A percentile compares a stretch with the other conserved stretches of the same genome.
Evolutionary conservation across 169 alveolate species (phyloP).

Genomic region (Eimeria necatrix): DNA sequence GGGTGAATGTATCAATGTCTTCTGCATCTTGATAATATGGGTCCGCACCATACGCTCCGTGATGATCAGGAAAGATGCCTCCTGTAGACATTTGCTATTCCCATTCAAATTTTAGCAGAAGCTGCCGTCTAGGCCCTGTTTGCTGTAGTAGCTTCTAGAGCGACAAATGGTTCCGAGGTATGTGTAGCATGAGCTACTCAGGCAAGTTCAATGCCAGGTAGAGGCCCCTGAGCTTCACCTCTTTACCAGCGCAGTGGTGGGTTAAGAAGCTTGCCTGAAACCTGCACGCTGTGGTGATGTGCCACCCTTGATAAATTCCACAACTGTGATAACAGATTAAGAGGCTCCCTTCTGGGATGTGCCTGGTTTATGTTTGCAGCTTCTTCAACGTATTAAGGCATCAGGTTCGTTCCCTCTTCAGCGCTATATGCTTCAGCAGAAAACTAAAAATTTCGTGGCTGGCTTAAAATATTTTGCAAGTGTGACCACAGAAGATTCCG

Average conservation of each 20-base stretch:
- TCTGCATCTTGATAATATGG: slow-evolving; percentile 8
- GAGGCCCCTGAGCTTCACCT: neutral
- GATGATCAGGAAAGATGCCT: neutral
- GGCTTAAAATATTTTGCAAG: slow-evolving; percentile 22
- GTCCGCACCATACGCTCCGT: slow-evolving; percentile 7
- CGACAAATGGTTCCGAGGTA: no score
- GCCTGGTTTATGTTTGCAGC: neutral
- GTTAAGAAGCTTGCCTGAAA: slow-evolving; percentile 4
- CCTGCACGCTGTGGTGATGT: neutral
- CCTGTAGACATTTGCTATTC: neutral
- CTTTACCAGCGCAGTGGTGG: neutral
- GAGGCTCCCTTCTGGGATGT: neutral
- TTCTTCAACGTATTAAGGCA: neutral
- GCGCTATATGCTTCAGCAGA: slow-evolving; percentile 15
- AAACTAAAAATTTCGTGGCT: slow-evolving; percentile 28
- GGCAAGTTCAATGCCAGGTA: no score
- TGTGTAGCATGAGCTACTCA: no score
- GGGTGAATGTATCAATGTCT: slow-evolving; percentile 57
- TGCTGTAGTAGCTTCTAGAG: neutral
- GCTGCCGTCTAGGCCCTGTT: neutral
- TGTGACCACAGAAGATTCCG: neutral
- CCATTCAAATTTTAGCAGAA: neutral
- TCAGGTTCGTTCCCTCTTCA: slow-evolving; percentile 1
- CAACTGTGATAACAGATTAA: neutral
- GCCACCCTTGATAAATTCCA: neutral